Evolutionary conservation across 2,329 filamentous ascomycete genomes (phyloP).

Genomic region (Penicillium sp.): DNA sequence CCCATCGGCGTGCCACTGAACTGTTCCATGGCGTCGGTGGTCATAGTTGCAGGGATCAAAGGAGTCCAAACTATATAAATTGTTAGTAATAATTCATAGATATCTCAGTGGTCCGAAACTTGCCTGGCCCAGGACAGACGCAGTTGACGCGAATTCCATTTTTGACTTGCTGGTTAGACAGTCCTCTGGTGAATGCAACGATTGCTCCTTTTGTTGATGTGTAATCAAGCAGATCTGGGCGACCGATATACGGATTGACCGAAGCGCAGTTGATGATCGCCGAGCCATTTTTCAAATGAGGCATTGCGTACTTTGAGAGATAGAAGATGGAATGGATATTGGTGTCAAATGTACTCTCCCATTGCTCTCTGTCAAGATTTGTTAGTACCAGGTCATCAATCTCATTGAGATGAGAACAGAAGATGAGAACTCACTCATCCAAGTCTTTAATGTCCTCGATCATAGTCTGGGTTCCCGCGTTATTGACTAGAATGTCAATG

Average conservation of each 20-base stretch:
- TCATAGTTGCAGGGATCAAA: slow-evolving; percentile 71
- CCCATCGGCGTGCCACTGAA: slow-evolving; percentile 72
- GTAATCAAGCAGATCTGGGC: slow-evolving; percentile 78
- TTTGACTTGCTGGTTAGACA: slow-evolving; percentile 70
- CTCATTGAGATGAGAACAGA: too few relatives aligned
- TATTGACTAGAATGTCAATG: slow-evolving; percentile 68
- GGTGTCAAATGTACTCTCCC: slow-evolving; percentile 73
- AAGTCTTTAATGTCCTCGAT: slow-evolving; percentile 69
- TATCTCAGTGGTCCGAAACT: slow-evolving; percentile 3
- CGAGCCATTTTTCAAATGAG: slow-evolving; percentile 70
- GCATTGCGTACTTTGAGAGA: slow-evolving; percentile 72
- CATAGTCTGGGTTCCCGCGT: slow-evolving; percentile 74
- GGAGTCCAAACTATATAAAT: slow-evolving; percentile 64
- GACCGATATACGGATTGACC: slow-evolving; percentile 78
- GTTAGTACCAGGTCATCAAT: background rate
- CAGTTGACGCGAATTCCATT: slow-evolving; percentile 75
- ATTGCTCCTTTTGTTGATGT: slow-evolving; percentile 74
- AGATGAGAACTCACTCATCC: slow-evolving; percentile 52
- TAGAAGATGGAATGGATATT: slow-evolving; percentile 83
- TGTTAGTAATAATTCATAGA: slow-evolving; percentile 2
- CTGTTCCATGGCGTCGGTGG: slow-evolving; percentile 64
- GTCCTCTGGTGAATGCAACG: slow-evolving; percentile 71
- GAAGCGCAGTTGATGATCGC: slow-evolving; percentile 84
- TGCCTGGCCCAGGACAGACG: slow-evolving; percentile 70
- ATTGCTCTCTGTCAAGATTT: slow-evolving; percentile 61